Base-by-base conservation (phyloP, 23 red algal species). In the Gracilaria vermiculophylla region DNA sequence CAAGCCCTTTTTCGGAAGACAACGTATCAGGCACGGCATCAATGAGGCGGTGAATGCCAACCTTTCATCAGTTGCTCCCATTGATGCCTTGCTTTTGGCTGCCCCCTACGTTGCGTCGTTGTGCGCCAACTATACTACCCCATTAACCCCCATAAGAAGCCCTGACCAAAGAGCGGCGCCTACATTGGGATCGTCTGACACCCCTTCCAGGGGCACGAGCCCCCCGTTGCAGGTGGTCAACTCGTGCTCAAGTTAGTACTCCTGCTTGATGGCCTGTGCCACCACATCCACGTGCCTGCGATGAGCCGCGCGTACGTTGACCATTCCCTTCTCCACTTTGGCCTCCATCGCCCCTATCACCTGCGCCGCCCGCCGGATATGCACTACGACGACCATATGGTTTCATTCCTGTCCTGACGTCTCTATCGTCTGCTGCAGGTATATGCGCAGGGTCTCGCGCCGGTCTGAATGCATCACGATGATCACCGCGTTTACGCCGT, bases 231-330 rank as follows among this genome's bases (percentile, higher is more conserved):
- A n/a, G 9, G 53, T 76, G 57, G 56, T 20, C n/a, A 98, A 82
- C 44, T 70, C 62, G 34, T 42, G 50, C 32, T 93, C 56, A 2
- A 71, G 53, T 39, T 81, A 88, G 35, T 76, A 77, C 17, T 92
- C 88, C 24, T 94, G 70, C 52, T 41, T 32, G 37, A 21, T 58
- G 50, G 80, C 51, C 66, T 95, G 88, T 51, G 95, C 76, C 19
- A 94, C 91, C 24, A 96, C 60, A 31, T 93, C 97, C 80, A 95
- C 93, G 42, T 99, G 97, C 50, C 89, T 93, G 31, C 93, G 77
- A 49, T 86, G 75, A 11, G 90, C 88, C 40, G 42, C 80, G 11
- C 95, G 56, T 27, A 75, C 80, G 81, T 99, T 99, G 57, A 99
- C 58, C 20, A 89, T 77, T 1, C 97, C 97, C 64, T 99, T 99